Percentiles rank a stretch among this genome's conserved stretches.
phyloP scores from a whole-genome alignment of 768 basidiomycete genomes.

The Brasilioporus rufonigricans region DNA sequence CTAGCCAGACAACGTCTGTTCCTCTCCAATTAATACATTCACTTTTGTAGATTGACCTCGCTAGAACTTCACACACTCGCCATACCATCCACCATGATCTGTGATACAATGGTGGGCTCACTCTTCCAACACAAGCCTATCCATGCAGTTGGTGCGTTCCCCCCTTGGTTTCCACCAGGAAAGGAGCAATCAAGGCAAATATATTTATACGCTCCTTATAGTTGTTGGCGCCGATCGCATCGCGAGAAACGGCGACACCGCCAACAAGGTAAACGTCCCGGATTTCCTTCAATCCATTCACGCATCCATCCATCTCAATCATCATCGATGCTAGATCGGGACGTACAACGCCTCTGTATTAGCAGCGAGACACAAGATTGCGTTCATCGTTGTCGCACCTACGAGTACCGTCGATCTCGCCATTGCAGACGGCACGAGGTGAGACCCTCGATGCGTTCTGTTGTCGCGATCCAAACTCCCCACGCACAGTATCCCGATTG shows the following conservation, averaged over 20 bases:
- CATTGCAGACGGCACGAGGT: slow-evolving; percentile 65
- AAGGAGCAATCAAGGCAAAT: neutral
- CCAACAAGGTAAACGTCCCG: slow-evolving; percentile 69
- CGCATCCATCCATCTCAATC: neutral
- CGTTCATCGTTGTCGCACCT: slow-evolving; percentile 92
- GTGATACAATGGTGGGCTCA: slow-evolving; percentile 97
- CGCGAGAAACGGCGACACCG: slow-evolving; percentile 92
- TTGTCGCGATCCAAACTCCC: neutral
- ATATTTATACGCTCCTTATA: slow-evolving; percentile 21
- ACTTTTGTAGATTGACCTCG: slow-evolving; percentile 67
- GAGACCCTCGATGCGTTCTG: slow-evolving; percentile 3
- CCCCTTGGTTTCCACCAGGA: neutral
- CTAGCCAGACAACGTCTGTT: neutral
- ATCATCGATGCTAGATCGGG: slow-evolving; percentile 52
- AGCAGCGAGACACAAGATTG: slow-evolving; percentile 81
- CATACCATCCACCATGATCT: slow-evolving; percentile 90
- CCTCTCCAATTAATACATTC: neutral
- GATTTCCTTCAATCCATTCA: neutral
- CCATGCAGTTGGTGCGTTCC: slow-evolving; percentile 66
- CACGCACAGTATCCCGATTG: slow-evolving; percentile 74
- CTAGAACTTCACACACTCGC: slow-evolving; percentile 82
- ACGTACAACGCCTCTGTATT: slow-evolving; percentile 96
- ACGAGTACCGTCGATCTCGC: slow-evolving; percentile 89
- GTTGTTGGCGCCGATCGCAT: slow-evolving; percentile 89
- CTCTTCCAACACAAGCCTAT: slow-evolving; percentile 85